These are phyloP conservation scores for Bryoerythrophyllum caledonicum DNA, from an alignment of 225 moss, liverwort and hornwort genomes.

Conservation along the genomic window DNA sequence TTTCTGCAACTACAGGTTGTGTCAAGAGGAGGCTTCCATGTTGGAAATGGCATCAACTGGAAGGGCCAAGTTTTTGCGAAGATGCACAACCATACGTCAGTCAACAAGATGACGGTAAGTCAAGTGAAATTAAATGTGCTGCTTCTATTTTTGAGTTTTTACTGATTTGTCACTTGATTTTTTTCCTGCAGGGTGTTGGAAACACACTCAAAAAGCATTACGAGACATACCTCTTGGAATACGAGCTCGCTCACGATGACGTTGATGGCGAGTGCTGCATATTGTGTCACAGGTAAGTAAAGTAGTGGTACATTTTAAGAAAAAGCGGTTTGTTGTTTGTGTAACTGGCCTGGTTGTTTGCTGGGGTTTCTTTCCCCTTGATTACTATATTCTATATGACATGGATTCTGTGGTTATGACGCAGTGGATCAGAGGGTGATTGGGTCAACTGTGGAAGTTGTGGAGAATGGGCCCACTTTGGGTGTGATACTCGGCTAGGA, in stretches of 20 bases:
- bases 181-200: conserved; percentile 72
- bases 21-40: conserved; percentile 98
- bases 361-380: not conserved
- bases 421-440: conserved; percentile 95
- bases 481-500: conserved; percentile 89
- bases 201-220: conserved; percentile 99
- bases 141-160: not conserved
- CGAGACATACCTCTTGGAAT: conserved; percentile 92
- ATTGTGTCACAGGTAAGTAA: conserved; percentile 85
- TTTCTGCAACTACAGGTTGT: conserved; percentile 68
- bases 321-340: not conserved
- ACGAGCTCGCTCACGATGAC: conserved; percentile 97
- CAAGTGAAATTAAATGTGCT: not conserved
- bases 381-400: not conserved
- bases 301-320: not conserved
- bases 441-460: conserved; percentile 99
- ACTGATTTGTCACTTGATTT: not conserved
- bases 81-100: conserved; percentile 97
- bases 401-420: conserved; percentile 16
- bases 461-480: conserved; percentile 99
- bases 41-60: conserved; percentile 99
- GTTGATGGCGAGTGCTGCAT: conserved; percentile 99
- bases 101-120: conserved; percentile 98
- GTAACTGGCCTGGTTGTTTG: not conserved
- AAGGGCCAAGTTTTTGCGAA: conserved; percentile 98